A percentile compares a stretch with the other conserved stretches of the same genome.
Conservation (phyloP, 805 yeast genomes). For the Cyberlindnera suaveolens region DNA sequence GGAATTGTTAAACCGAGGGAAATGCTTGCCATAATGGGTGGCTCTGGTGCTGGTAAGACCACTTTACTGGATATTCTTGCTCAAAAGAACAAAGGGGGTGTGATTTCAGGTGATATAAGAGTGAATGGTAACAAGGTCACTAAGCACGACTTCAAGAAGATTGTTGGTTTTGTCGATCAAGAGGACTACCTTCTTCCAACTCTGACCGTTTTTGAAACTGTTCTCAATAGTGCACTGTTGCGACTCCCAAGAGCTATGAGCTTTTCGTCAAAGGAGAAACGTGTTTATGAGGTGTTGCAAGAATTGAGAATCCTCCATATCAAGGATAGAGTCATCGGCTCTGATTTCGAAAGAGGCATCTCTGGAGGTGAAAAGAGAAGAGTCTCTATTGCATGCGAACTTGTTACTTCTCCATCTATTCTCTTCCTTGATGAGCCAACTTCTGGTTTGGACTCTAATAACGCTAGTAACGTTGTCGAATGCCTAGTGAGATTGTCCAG, state of each 20-base stretch:
- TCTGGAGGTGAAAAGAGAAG: conserved; percentile 91
- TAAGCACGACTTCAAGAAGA: conserved; percentile 45
- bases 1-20: conserved; percentile 85
- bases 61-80: conserved; percentile 90
- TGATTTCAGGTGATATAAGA: conserved; percentile 55
- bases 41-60: conserved; percentile 98
- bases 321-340: conserved; percentile 82
- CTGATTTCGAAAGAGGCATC: conserved; percentile 84
- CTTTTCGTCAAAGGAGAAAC: conserved; percentile 59
- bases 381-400: conserved; percentile 89
- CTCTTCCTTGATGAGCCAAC: conserved; percentile 89
- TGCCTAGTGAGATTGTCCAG: conserved; percentile 73
- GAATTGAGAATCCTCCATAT: conserved; percentile 82
- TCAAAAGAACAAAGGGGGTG: conserved; percentile 77
- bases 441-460: conserved; percentile 90
- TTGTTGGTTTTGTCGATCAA: conserved; percentile 94
- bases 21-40: conserved; percentile 95
- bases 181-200: conserved; percentile 90
- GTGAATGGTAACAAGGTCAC: conserved; percentile 61
- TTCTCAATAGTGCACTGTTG: conserved; percentile 82
- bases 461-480: conserved; percentile 88
- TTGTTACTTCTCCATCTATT: conserved; percentile 83
- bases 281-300: conserved; percentile 78
- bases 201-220: conserved; percentile 92
- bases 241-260: conserved; percentile 81